Percentiles rank a stretch among this genome's conserved stretches.
Evolutionary conservation across 2,329 filamentous ascomycete species (phyloP).

Genomic region (Coniochaeta hoffmannii): DNA sequence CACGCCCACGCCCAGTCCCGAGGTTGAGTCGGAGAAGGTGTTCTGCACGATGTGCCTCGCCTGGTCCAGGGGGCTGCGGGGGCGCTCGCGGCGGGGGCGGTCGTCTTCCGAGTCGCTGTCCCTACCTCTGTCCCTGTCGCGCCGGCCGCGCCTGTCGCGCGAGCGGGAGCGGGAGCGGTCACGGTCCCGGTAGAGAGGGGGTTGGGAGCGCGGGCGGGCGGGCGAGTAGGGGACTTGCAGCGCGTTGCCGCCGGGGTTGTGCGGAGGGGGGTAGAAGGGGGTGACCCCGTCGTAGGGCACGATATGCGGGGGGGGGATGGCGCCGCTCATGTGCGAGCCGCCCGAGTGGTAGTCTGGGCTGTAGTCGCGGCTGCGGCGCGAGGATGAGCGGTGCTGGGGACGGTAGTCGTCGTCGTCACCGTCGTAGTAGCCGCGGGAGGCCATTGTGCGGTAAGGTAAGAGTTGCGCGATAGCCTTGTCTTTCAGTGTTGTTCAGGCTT

Average conservation of each 20-base stretch:
- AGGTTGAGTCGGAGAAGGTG: constrained; percentile 39
- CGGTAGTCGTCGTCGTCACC: constrained; percentile 7
- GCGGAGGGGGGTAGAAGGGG: constrained; percentile 15
- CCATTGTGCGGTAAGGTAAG: background rate
- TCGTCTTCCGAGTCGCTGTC: background rate
- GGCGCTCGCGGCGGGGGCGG: constrained; percentile 2
- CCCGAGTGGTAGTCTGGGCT: constrained; percentile 26
- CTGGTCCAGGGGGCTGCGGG: constrained; percentile 28
- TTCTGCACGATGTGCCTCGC: constrained; percentile 33
- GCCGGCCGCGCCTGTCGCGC: constrained; percentile 4
- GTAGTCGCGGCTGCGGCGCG: constrained; percentile 8
- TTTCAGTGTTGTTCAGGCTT: background rate
- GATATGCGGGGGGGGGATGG: constrained; percentile 5
- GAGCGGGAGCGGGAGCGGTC: constrained; percentile 17
- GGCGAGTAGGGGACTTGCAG: constrained; percentile 1
- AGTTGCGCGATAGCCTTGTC: background rate
- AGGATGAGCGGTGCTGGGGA: constrained; percentile 3
- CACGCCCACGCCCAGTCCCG: constrained; percentile 43
- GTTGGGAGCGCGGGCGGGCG: constrained; percentile 24
- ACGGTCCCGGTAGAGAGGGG: constrained; percentile 20
- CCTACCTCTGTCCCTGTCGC: background rate
- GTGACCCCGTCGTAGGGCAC: constrained; percentile 17
- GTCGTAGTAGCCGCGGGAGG: constrained; percentile 4
- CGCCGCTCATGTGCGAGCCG: constrained; percentile 11
- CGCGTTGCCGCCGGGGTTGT: constrained; percentile 4